Evolutionary conservation across 768 basidiomycete species (phyloP), one percentile per base, ranked within the genome.

Genomic region (Leccinum truebloodii): DNA sequence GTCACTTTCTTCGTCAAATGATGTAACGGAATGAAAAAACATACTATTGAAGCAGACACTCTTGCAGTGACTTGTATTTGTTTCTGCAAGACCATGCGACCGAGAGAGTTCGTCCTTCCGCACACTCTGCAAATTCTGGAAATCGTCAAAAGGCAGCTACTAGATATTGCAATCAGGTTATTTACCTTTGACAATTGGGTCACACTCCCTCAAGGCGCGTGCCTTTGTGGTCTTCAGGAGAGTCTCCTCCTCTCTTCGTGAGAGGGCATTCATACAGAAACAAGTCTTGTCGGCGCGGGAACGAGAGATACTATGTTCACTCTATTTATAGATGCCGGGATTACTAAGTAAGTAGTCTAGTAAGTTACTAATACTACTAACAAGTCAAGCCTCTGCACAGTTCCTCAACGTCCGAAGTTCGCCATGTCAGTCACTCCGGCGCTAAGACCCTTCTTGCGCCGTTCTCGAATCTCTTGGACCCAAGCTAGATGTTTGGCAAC

Each of bases 191-290:
- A 94, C 89, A 6, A 92, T 62, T 1, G 77, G 62, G 67, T 92
- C 88, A 63, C 93, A 95, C 72, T 91, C 88, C 67, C 84, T 86
- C 69, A 94, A 73, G 13, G 94, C 93, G 59, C 81, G 79, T 16
- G 86, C 84, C 70, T 94, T 95, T 9, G 91, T 89, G 24, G 89
- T 79, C 74, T 95, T 94, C 41, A 89, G 74, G 44, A 95, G 82
- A 8, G 87, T 88, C 50, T 95, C 93, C 72, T 95, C 93, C 77
- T 95, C 93, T 53, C 93, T 83, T 58, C 92, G 83, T 39, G 93
- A 95, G 34, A 95, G 83, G 46, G 92, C 82, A 73, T 93, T 86
- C 93, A 94, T 94, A 39, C 14, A n/a, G 52, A 24, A 50, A 24
- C 52, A 32, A 41, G 60, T 30, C 28, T 24, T 30, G 16, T 44